Evolutionary conservation across 2,329 filamentous ascomycete genomes (phyloP), one percentile per base, ranked within the genome.

Genomic region (Colletotrichum sp.): DNA sequence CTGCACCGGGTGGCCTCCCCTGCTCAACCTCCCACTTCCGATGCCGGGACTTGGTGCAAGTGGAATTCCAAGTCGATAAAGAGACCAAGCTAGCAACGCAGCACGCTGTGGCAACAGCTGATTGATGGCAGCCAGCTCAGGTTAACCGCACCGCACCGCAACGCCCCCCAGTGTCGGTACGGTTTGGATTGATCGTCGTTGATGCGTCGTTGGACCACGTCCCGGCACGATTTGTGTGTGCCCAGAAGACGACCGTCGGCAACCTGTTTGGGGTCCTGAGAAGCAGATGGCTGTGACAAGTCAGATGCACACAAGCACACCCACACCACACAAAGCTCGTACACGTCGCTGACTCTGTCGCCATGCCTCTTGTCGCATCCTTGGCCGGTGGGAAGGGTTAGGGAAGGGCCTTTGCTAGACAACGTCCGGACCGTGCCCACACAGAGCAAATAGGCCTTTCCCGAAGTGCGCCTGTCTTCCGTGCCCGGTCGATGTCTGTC

Each of bases 301-400:
- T 74, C 74, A 73, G 70, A 73, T 60, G 70, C 65, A 76, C 74
- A 76, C 43, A 52, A 55, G 60, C 71, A 74, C 65, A 74, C 66
- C 66, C 74, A 74, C 74, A 76, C 65, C 59, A 76, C 71, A 76
- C 71, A 63, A 15, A 55, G 71, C 74, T 74, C 74, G 71, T 67
- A 70, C 66, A 67, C 24, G 61, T 76, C 52, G 71, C 74, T 71
- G 66, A 76, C 71, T 76, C 71, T 74, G 71, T 71, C 63, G 52
- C 66, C 60, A 61, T 74, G 66, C 48, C 67, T 67, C 61, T 34
- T 57, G 71, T 71, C 73, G 64, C 69, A 75, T 72, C 55, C 55
- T 75, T 57, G 73, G 65, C 70, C 59, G 74, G 69, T 24, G n/a
- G 64, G 59, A 60, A 59, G 43, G 43, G 43, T 21, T 21, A 52